Conservation (phyloP, 176 grass and related monocot species). For the Themeda triandra region DNA sequence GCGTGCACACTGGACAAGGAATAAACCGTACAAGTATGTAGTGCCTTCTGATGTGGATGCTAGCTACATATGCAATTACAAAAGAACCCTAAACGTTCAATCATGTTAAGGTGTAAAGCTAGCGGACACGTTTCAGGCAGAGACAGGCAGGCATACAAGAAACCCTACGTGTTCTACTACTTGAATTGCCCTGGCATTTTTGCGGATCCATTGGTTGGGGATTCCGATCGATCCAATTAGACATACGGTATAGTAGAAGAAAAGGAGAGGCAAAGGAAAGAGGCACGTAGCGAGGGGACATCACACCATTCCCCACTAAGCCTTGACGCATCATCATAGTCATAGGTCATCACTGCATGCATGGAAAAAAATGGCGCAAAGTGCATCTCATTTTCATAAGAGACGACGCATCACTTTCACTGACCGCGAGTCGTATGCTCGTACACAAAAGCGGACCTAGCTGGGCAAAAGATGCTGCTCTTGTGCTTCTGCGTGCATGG, state of each 20-base stretch:
- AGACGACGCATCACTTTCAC: slow-evolving; percentile 23
- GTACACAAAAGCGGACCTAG: background rate
- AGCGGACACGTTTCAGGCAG: background rate
- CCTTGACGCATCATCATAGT: background rate
- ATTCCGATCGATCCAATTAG: background rate
- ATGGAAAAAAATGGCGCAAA: background rate
- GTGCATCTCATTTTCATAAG: slow-evolving; percentile 26
- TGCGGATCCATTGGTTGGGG: background rate
- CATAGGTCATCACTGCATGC: slow-evolving; percentile 37
- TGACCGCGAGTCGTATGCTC: background rate
- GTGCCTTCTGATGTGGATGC: slow-evolving; percentile 26
- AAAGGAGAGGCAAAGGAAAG: background rate
- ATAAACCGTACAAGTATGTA: background rate
- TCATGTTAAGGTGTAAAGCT: slow-evolving; percentile 14
- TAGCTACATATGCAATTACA: slow-evolving; percentile 10
- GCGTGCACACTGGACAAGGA: slow-evolving; percentile 4
- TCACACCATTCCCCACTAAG: slow-evolving; percentile 25
- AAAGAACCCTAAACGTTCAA: slow-evolving; percentile 14
- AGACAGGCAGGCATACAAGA: background rate
- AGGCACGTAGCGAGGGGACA: background rate
- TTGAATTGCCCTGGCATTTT: background rate
- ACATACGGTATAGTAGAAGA: background rate
- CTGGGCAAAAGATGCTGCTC: background rate
- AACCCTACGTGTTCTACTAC: background rate
- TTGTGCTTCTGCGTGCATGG: slow-evolving; percentile 10